phyloP scores from a whole-genome alignment of 2,329 filamentous ascomycete species.

The Ceratocystis variospora region DNA sequence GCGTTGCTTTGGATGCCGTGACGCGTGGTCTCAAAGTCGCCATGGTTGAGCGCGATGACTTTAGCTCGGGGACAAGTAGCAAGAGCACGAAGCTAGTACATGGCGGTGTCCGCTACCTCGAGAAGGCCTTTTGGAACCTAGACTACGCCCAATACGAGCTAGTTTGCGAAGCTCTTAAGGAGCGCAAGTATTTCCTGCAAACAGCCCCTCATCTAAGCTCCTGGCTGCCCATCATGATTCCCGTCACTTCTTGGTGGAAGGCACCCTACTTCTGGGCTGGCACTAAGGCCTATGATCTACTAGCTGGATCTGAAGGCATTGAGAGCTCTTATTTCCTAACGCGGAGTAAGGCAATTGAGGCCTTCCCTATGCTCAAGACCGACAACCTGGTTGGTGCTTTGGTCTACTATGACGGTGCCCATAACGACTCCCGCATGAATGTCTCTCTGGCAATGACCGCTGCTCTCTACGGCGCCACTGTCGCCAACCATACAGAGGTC shows the following conservation, averaged over 20 bases:
- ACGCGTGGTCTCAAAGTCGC: conserved; percentile 59
- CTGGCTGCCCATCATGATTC: conserved; percentile 66
- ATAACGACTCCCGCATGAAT: conserved; percentile 90
- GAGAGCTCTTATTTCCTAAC: conserved; percentile 82
- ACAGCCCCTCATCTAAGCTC: conserved; percentile 60
- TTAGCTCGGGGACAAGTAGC: conserved; percentile 57
- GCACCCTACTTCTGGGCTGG: conserved; percentile 64
- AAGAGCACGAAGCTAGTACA: conserved; percentile 70
- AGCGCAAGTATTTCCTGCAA: conserved; percentile 61
- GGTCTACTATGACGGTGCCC: conserved; percentile 83
- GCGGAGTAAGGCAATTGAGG: conserved; percentile 71
- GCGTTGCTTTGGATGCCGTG: conserved; percentile 57
- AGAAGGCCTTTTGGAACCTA: conserved; percentile 63
- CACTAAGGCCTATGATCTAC: conserved; percentile 70
- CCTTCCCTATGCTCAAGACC: conserved; percentile 78
- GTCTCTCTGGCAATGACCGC: conserved; percentile 78
- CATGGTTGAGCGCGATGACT: conserved; percentile 59
- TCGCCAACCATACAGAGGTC: conserved; percentile 74
- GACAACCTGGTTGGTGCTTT: conserved; percentile 65
- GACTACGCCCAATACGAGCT: conserved; percentile 61
- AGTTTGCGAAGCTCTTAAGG: conserved; percentile 58
- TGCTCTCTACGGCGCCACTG: conserved; percentile 69
- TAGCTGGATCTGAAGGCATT: conserved; percentile 75
- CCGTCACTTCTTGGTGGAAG: conserved; percentile 63
- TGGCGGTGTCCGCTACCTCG: conserved; percentile 59